phyloP scores from a whole-genome alignment of 208 protist genomes.

The Trichomonas tenax region DNA sequence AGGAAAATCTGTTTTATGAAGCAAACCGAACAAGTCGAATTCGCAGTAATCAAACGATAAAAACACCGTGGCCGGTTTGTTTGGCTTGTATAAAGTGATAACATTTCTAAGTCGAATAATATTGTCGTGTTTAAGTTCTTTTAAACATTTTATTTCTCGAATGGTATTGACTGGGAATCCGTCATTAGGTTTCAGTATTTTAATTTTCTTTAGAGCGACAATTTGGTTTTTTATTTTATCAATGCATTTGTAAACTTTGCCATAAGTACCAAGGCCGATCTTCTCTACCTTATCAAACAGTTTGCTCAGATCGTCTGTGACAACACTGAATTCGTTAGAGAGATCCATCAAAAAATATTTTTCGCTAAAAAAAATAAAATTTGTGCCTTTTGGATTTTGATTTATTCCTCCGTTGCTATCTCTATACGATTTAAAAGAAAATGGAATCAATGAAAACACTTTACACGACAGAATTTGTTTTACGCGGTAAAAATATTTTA shows the following conservation, averaged over 20 bases:
- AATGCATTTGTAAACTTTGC: slow-evolving; percentile 2
- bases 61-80: neutral
- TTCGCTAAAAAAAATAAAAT: too few relatives aligned
- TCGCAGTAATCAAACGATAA: slow-evolving; percentile 13
- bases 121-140: neutral
- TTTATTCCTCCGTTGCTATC: too few relatives aligned
- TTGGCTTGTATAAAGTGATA: neutral
- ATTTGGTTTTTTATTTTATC: neutral
- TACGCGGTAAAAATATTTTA: too few relatives aligned
- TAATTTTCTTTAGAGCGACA: slow-evolving; percentile 16
- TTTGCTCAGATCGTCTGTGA: neutral
- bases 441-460: too few relatives aligned
- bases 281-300: neutral
- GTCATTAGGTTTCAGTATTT: slow-evolving; percentile 5
- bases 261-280: slow-evolving; percentile 10
- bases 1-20: neutral
- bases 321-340: neutral
- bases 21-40: neutral
- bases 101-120: neutral
- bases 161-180: neutral
- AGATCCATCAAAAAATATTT: neutral
- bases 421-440: too few relatives aligned
- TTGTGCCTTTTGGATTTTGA: too few relatives aligned
- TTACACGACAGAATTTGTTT: too few relatives aligned
- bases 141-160: neutral